These are phyloP conservation scores for Fusarium oxysporum DNA, from an alignment of 2,329 filamentous ascomycete species.

Conservation along the genomic window DNA sequence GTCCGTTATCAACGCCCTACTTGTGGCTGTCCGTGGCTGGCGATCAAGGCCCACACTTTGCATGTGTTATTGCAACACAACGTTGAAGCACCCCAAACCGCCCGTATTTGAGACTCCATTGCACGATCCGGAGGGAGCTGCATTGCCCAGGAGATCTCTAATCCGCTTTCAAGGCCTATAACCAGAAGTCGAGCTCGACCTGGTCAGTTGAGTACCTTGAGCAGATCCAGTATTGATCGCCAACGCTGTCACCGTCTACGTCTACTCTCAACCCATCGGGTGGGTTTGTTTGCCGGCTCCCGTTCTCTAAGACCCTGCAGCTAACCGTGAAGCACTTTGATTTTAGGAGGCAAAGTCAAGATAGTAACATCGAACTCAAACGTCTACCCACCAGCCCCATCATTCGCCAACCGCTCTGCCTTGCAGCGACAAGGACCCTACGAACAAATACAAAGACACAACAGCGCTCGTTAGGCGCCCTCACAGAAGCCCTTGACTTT, in stretches of 20 bases:
- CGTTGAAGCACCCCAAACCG: constrained; percentile 32
- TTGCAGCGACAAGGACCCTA: constrained; percentile 27
- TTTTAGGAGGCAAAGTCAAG: constrained; percentile 22
- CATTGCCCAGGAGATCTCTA: constrained; percentile 17
- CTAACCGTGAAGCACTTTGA: constrained; percentile 29
- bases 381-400: constrained; percentile 2
- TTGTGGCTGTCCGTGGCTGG: constrained; percentile 28
- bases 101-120: constrained; percentile 25
- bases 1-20: constrained; percentile 16
- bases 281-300: constrained; percentile 38
- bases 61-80: constrained; percentile 38
- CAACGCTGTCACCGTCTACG: constrained; percentile 34
- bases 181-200: constrained; percentile 13
- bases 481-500: constrained; percentile 22
- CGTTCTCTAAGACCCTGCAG: constrained; percentile 41
- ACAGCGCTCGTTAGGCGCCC: constrained; percentile 31
- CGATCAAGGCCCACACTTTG: constrained; percentile 23
- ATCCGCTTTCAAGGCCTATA: constrained; percentile 11
- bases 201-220: constrained; percentile 7
- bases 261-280: constrained; percentile 7
- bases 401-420: constrained; percentile 34
- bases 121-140: constrained; percentile 14
- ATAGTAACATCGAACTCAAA: constrained; percentile 6
- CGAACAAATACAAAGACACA: constrained; percentile 11
- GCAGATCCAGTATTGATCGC: constrained; percentile 33